A percentile compares a stretch with the other conserved stretches of the same genome.
These are phyloP conservation scores for Sporobolomyces roseus DNA, from an alignment of 768 basidiomycete species.

Conservation along the genomic window DNA sequence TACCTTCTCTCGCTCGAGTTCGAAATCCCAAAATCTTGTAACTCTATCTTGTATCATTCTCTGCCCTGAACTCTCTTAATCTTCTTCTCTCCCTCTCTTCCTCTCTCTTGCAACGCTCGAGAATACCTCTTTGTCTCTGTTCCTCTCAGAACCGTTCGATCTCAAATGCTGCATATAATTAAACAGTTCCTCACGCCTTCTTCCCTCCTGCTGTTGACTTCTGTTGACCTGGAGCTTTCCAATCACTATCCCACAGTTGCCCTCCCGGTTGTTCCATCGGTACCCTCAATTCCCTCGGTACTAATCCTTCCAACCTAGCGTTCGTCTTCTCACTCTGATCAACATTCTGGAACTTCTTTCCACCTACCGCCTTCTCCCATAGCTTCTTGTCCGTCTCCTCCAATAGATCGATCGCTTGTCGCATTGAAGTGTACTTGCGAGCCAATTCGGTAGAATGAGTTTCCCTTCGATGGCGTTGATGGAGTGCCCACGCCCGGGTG, in stretches of 20 bases:
- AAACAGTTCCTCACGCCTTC: neutral
- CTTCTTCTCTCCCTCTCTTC: neutral
- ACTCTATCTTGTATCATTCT: neutral
- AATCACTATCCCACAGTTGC: conserved; percentile 46
- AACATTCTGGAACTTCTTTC: conserved; percentile 56
- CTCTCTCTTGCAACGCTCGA: too few relatives aligned
- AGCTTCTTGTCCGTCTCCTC: conserved; percentile 47
- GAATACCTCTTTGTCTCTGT: neutral
- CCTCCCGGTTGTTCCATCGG: conserved; percentile 80
- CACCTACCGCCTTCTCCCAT: conserved; percentile 45
- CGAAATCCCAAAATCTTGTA: too few relatives aligned
- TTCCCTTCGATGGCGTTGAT: conserved; percentile 69
- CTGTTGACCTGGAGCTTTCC: conserved; percentile 40
- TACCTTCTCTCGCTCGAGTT: too few relatives aligned
- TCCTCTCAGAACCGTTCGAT: neutral
- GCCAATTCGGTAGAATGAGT: conserved; percentile 64
- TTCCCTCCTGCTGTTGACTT: neutral
- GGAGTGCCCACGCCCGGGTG: conserved; percentile 80
- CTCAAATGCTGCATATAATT: too few relatives aligned
- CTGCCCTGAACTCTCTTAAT: neutral
- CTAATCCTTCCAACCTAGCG: conserved; percentile 58
- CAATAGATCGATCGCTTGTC: conserved; percentile 77
- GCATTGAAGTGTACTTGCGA: conserved; percentile 78
- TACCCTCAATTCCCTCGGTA: conserved; percentile 79
- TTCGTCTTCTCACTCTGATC: conserved; percentile 68